phyloP scores from a whole-genome alignment of 371 early-diverging fungal species.

The Circinella umbellata region DNA sequence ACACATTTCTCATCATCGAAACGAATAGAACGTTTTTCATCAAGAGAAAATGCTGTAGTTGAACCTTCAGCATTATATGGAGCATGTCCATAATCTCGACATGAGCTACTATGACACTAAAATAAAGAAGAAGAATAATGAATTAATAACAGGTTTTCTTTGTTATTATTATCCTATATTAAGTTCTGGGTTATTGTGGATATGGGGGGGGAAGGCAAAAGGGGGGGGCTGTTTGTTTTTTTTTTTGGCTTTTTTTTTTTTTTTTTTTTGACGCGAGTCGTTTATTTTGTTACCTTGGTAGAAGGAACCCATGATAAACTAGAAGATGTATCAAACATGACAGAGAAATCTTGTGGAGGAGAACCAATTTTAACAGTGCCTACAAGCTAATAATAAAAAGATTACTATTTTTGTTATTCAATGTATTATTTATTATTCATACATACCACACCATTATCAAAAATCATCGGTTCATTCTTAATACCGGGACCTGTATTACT shows the following conservation, averaged over 20 bases:
- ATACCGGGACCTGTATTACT: conserved; percentile 17
- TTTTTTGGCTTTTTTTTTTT: too few species aligned
- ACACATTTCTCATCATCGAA: conserved; percentile 48
- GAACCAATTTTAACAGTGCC: conserved; percentile 36
- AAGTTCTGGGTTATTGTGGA: not conserved
- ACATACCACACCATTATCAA: conserved; percentile 49
- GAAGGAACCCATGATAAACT: conserved; percentile 53
- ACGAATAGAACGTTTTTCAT: conserved; percentile 41
- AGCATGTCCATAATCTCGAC: conserved; percentile 28
- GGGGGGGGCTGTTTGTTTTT: too few species aligned
- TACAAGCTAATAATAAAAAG: conserved; percentile 17
- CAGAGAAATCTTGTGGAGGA: conserved; percentile 44
- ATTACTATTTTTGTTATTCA: not conserved
- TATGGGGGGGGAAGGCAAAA: too few species aligned
- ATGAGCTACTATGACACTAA: conserved; percentile 45
- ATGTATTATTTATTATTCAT: not conserved
- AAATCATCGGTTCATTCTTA: conserved; percentile 37
- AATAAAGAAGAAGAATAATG: not conserved
- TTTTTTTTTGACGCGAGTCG: conserved; percentile 2
- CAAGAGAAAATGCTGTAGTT: conserved; percentile 39
- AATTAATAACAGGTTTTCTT: not conserved
- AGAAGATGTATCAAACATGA: conserved; percentile 46
- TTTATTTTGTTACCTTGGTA: conserved; percentile 26
- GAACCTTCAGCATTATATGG: conserved; percentile 39
- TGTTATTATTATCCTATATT: not conserved